A percentile compares a stretch with the other conserved stretches of the same genome.
Evolutionary conservation across 78 protist species (phyloP).

Genomic region (Capsaspora owczarzaki): DNA sequence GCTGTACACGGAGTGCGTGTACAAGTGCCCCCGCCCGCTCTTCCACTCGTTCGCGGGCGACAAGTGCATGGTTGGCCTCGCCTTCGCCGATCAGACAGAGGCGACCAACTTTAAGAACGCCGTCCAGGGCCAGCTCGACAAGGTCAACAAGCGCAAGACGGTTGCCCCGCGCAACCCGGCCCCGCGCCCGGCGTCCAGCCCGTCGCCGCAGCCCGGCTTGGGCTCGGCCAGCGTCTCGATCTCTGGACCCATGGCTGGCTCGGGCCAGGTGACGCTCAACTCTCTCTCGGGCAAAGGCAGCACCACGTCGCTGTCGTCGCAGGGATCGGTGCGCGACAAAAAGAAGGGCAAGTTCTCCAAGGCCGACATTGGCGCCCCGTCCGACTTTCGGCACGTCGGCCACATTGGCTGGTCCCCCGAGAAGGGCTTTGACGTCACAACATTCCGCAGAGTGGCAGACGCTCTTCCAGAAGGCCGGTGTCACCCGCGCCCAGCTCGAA

Average conservation of each 20-base stretch:
- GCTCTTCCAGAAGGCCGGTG: conserved; percentile 15
- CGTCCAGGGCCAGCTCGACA: too few relatives aligned
- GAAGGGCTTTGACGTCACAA: conserved; percentile 11
- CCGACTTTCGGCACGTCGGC: background rate
- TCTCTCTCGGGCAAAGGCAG: too few relatives aligned
- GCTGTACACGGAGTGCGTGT: background rate
- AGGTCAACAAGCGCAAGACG: background rate
- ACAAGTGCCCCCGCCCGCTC: background rate
- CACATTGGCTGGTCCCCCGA: conserved; percentile 23
- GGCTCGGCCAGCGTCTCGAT: too few relatives aligned
- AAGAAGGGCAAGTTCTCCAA: background rate
- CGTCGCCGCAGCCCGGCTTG: too few relatives aligned
- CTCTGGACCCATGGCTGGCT: too few relatives aligned
- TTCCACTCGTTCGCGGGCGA: background rate
- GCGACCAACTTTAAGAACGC: background rate
- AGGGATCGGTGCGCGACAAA: too few relatives aligned
- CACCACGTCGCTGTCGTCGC: too few relatives aligned
- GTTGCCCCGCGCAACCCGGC: too few relatives aligned
- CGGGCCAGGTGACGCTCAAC: too few relatives aligned
- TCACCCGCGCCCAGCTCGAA: conserved; percentile 5
- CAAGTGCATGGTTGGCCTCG: background rate
- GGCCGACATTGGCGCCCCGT: background rate
- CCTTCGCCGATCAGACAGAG: background rate
- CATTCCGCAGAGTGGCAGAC: conserved; percentile 9
- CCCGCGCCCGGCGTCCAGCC: too few relatives aligned